phyloP scores from a whole-genome alignment of 1,139 yeast genomes.

The Sugiyamaella sp. region DNA sequence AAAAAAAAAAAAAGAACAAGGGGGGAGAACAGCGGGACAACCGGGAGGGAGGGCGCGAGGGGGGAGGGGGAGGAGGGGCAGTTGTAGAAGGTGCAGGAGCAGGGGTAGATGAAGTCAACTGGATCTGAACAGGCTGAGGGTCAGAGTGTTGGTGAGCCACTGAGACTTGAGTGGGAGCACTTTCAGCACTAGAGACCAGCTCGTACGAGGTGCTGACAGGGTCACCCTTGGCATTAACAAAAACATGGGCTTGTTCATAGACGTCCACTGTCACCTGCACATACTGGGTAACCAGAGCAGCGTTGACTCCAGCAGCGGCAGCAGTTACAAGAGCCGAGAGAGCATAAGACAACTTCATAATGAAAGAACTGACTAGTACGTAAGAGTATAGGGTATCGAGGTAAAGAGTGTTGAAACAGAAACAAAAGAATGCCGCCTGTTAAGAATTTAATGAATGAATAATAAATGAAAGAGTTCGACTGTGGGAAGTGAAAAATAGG shows the following conservation, averaged over 20 bases:
- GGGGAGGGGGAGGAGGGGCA: neutral
- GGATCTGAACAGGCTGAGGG: constrained; percentile 3
- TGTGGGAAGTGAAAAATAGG: no score
- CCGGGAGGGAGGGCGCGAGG: constrained; percentile 2
- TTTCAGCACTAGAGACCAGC: constrained; percentile 32
- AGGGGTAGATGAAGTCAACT: constrained; percentile 19
- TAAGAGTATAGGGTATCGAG: neutral
- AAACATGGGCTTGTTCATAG: constrained; percentile 42
- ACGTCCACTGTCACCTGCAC: constrained; percentile 40
- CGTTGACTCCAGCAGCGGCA: constrained; percentile 10
- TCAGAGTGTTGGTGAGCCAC: constrained; percentile 6
- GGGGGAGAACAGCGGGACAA: constrained; percentile 1
- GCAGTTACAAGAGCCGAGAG: constrained; percentile 2
- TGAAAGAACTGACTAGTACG: neutral
- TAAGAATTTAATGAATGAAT: neutral
- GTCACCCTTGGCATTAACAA: constrained; percentile 41
- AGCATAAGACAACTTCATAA: constrained; percentile 7
- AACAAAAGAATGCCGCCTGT: no score
- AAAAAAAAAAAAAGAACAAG: neutral
- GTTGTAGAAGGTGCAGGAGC: constrained; percentile 10
- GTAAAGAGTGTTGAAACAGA: no score
- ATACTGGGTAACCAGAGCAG: constrained; percentile 39
- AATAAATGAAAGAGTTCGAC: neutral
- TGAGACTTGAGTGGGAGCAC: constrained; percentile 15
- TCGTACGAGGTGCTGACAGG: constrained; percentile 40